phyloP scores from a whole-genome alignment of 805 yeast species.

The Clavispora fructus region DNA sequence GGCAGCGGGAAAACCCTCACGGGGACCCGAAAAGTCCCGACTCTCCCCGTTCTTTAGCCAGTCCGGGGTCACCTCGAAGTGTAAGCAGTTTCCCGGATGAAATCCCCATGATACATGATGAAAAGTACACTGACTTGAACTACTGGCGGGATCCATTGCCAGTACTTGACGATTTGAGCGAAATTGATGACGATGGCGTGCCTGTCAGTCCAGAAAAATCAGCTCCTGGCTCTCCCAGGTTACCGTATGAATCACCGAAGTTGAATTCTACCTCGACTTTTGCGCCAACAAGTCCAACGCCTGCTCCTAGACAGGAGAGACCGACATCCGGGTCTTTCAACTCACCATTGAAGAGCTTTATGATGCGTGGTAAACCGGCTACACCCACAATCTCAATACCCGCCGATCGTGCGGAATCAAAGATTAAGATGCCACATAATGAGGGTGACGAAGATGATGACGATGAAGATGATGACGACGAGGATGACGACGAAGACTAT shows the following conservation, averaged over 20 bases:
- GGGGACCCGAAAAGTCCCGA: slow-evolving; percentile 3
- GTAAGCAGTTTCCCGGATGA: slow-evolving; percentile 14
- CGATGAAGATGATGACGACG: slow-evolving; percentile 4
- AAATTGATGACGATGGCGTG: slow-evolving; percentile 35
- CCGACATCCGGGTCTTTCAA: slow-evolving; percentile 34
- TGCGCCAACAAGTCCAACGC: background rate
- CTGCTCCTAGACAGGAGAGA: slow-evolving; percentile 17
- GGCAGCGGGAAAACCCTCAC: slow-evolving; percentile 10
- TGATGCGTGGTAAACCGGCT: slow-evolving; percentile 24
- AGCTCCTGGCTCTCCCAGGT: slow-evolving; percentile 5
- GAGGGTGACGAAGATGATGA: slow-evolving; percentile 12
- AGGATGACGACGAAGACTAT: slow-evolving; percentile 5
- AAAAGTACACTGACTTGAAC: slow-evolving; percentile 77
- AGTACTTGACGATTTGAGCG: slow-evolving; percentile 56
- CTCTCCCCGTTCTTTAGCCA: slow-evolving; percentile 18
- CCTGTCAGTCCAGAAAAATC: slow-evolving; percentile 8
- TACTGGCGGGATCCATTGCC: slow-evolving; percentile 86
- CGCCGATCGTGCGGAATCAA: slow-evolving; percentile 13
- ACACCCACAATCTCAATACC: slow-evolving; percentile 11
- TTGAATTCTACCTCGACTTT: background rate
- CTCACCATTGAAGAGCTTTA: slow-evolving; percentile 38
- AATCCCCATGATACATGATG: slow-evolving; percentile 39
- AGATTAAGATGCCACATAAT: slow-evolving; percentile 8
- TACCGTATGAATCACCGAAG: background rate
- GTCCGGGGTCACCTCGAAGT: slow-evolving; percentile 20